Evolutionary conservation across 2,329 filamentous ascomycete genomes (phyloP), one percentile per base, ranked within the genome.

Genomic region (Periconia digitata): DNA sequence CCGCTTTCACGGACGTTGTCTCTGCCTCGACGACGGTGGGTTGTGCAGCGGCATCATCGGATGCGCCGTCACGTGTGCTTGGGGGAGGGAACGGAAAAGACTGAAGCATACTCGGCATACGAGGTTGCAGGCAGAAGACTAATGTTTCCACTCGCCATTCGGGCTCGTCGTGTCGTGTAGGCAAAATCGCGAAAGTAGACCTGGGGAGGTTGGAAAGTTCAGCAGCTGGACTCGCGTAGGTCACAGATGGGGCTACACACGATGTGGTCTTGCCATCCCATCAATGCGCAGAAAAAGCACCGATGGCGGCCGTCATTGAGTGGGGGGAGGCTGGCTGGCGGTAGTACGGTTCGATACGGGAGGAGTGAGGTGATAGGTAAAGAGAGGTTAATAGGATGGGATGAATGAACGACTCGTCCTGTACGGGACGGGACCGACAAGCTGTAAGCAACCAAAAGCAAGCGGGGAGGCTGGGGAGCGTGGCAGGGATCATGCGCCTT

Each of bases 51-150:
- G 3, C 5, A 10, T 12, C 39, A 37, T 55, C 53, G 46, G 53
- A 58, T 40, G 55, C 54, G 46, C 53, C 56, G 24, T 49, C 50
- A n/a, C 12, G 40, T 12, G 12, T n/a, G 21, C 21, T 24, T 22
- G 18, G 21, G 37, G 37, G 12, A 20, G 20, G 16, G 17, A 55
- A 50, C 51, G 53, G 32, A 50, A 59, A 63, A 53, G 47, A 58
- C 58, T 47, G 55, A 54, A 60, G 76, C 77, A 67, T 78, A 81
- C 78, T 79, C 76, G 66, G 78, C 77, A 72, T 76, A 80, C 49
- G 70, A 72, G 51, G 72, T 71, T 51, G 77, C 76, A 59, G 76
- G 72, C 52, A 72, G 67, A 52, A 74, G 70, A 56, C 69, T 72
- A 56, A 80, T 76, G 62, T 74, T 74, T 52, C 68, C 70, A 59